A percentile compares a stretch with the other conserved stretches of the same genome.
Conservation (phyloP, 2,329 filamentous ascomycete genomes). For the Talaromyces rugulosus region DNA sequence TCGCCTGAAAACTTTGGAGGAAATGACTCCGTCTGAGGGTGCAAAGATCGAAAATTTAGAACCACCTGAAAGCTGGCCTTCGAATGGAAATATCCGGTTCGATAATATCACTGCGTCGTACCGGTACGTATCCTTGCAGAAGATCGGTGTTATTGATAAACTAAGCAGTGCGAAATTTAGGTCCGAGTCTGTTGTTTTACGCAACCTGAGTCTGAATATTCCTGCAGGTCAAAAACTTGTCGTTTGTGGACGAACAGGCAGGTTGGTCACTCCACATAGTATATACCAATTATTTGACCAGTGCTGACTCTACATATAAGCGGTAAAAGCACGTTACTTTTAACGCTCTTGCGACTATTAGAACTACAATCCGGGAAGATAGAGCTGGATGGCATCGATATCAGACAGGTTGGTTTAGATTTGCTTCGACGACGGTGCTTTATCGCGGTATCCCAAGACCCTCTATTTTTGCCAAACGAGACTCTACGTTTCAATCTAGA, state of each 20-base stretch:
- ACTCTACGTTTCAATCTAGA: slow-evolving; percentile 6
- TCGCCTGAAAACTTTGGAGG: slow-evolving; percentile 50
- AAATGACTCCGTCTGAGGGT: slow-evolving; percentile 42
- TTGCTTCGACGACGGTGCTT: slow-evolving; percentile 6
- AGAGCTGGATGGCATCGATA: slow-evolving; percentile 7
- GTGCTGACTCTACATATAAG: not conserved
- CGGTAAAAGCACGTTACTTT: slow-evolving; percentile 1
- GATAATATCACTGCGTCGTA: slow-evolving; percentile 14
- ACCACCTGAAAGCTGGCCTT: slow-evolving; percentile 40
- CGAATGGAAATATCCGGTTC: slow-evolving; percentile 41
- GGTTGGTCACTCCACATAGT: not conserved
- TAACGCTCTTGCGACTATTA: slow-evolving; percentile 2
- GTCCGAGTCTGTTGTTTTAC: not conserved
- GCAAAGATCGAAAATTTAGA: slow-evolving; percentile 34
- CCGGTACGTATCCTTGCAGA: not conserved
- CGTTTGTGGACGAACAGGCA: slow-evolving; percentile 10
- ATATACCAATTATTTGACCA: not conserved
- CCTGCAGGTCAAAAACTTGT: slow-evolving; percentile 5
- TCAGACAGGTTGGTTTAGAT: not conserved
- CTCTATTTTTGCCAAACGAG: slow-evolving; percentile 1
- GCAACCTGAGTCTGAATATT: not conserved
- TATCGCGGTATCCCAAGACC: slow-evolving; percentile 6
- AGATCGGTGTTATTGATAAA: not conserved
- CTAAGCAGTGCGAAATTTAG: not conserved
- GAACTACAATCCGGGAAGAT: slow-evolving; percentile 3